Evolutionary conservation across 352 stramenopile species (phyloP), one percentile per base, ranked within the genome.

Genomic region (Phytophthora parvispora): DNA sequence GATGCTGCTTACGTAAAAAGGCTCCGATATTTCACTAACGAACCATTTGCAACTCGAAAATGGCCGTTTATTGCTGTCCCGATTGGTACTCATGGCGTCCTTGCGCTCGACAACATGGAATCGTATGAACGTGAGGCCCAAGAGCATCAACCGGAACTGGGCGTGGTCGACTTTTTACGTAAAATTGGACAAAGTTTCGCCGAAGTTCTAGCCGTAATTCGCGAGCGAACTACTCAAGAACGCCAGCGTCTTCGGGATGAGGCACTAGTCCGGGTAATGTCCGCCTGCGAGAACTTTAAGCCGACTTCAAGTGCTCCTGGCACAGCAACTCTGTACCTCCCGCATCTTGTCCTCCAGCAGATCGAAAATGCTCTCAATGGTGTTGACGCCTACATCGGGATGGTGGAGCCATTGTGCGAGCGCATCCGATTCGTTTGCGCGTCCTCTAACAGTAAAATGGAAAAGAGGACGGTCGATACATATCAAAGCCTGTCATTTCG

Each of bases 31-130:
- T 94, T 88, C 43, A 73, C 78, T 5, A 71, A 49, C 24, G 72
- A 78, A 16, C 52, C 34, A 2, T 2, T 50, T 6, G 31, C 69
- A 53, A 42, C 51, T 9, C 69, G 67, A 0, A 80, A 82, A 6
- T 92, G 85, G 84, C 88, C 88, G 13, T 91, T 93, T 54, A 78
- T 96, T 27, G 74, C 78, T 7, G 81, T 94, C 1, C 84, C 86
- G 0, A 51, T 96, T 20, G 80, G 75, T 2, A 43, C 31, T 0
- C 12, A 83, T 13, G 88, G 88, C 1, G 61, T 93, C 0, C 57
- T 96, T 3, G 73, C 80, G 6, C 57, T 94, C n/a, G 79, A 94
- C 57, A 87, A 93, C 27, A 69, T 96, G 38, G 67, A 81, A 16
- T 67, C 51, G 1, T 92, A 94, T 42, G 78, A 77, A 28, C 67